Evolutionary conservation across 768 basidiomycete genomes (phyloP), one percentile per base, ranked within the genome.

Genomic region (Crassisporium funariophilum): DNA sequence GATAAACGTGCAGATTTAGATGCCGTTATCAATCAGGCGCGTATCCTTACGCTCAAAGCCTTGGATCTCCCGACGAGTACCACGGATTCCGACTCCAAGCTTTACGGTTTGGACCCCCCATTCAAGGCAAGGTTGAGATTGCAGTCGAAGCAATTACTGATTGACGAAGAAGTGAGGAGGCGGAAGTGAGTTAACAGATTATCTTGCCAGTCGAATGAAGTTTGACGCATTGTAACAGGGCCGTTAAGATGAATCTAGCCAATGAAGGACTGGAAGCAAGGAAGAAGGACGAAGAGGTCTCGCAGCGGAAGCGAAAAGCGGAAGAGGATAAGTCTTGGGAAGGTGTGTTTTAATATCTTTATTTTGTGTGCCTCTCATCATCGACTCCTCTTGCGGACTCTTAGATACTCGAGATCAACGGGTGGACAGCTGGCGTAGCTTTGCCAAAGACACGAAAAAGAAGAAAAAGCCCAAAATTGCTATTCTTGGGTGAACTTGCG

Each of bases 191-290:
- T 69, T 1, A 25, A 41, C 49, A 41, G 0, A 19, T 24, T 12
- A 49, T 34, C 23, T 49, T 29, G 4, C 31, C 11, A 5, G 29
- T 15, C 17, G 4, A 31, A 16, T 37, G 22, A 8, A 12, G 24
- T 37, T 25, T 12, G 23, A 37, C 15, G 16, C 31, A 6, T 15
- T 43, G 20, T 41, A 36, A 29, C 53, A 92, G 91, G 60, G 89
- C 91, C 1, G 69, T 92, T 58, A 93, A 93, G 74, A 83, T 92
- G 83, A 91, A 91, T 61, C 66, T 94, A 45, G 91, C 91, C 6
- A 94, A 94, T 56, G 91, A 94, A 65, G 92, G 92, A 3, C 71
- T 94, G 4, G 93, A 95, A 62, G 94, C 94, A n/a, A 78, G 85
- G 58, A 90, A 87, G 75, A 93, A 91, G 62, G 93, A 97, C 42